A percentile compares a stretch with the other conserved stretches of the same genome.
Evolutionary conservation across 345 rosid genomes (phyloP).

Genomic region (Sisymbrium altissimum): DNA sequence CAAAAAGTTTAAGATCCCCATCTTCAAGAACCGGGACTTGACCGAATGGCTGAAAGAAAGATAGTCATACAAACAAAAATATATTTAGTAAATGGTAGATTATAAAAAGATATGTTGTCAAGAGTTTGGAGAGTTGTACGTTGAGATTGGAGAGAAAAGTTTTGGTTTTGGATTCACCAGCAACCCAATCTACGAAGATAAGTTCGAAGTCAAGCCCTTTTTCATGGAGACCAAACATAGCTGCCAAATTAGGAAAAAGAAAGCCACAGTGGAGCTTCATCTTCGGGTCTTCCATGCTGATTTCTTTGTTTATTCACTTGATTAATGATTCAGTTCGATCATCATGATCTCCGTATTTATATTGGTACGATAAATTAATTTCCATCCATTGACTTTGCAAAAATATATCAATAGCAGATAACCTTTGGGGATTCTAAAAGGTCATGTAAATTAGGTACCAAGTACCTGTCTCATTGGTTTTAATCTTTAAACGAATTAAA

Average conservation of each 20-base stretch:
- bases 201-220: conserved; percentile 17
- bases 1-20: background rate
- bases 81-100: background rate
- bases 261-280: conserved; percentile 19
- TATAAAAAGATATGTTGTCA: background rate
- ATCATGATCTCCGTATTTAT: background rate
- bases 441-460: background rate
- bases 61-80: background rate
- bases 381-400: background rate
- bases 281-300: background rate
- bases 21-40: conserved; percentile 14
- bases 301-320: background rate
- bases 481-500: background rate
- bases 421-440: background rate
- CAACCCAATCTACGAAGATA: conserved; percentile 11
- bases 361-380: background rate
- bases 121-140: background rate
- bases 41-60: conserved; percentile 4
- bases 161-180: conserved; percentile 19
- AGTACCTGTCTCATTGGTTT: background rate
- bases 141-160: conserved; percentile 13
- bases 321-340: background rate
- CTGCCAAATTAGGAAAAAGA: background rate
- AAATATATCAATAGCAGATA: background rate
- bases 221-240: background rate